Conservation (phyloP, 176 grass and related monocot genomes). For the Oryza punctata region DNA sequence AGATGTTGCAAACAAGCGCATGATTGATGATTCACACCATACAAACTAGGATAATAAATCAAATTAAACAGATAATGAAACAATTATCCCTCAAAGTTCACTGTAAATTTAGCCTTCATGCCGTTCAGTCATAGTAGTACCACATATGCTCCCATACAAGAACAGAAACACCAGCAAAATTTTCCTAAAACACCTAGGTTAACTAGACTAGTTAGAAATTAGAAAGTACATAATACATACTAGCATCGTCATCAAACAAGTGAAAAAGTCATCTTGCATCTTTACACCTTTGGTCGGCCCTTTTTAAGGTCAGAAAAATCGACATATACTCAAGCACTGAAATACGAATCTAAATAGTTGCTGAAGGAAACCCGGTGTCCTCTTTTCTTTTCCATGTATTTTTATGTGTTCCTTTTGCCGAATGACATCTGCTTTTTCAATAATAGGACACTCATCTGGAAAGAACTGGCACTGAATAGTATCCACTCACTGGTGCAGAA, state of each 20-base stretch:
- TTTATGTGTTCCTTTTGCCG: not conserved
- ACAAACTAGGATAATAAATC: not conserved
- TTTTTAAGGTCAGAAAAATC: not conserved
- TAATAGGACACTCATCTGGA: not conserved
- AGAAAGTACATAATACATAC: not conserved
- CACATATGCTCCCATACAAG: not conserved
- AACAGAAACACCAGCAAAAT: not conserved
- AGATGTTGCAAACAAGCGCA: not conserved
- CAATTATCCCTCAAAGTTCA: not conserved
- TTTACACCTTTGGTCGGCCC: not conserved
- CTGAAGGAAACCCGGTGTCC: not conserved
- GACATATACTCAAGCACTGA: not conserved
- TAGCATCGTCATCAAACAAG: not conserved
- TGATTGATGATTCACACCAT: not conserved
- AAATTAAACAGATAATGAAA: not conserved
- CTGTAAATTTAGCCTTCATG: not conserved
- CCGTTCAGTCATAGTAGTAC: not conserved
- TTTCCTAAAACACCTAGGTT: not conserved
- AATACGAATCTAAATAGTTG: not conserved
- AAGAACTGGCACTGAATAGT: not conserved
- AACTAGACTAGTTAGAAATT: slow-evolving; percentile 8
- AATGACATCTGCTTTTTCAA: not conserved
- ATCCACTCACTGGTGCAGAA: not conserved
- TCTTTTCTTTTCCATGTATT: not conserved
- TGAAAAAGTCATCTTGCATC: not conserved